These are phyloP conservation scores for Haplographium delicatum DNA, from an alignment of 495 filamentous ascomycete genomes.

Conservation along the genomic window DNA sequence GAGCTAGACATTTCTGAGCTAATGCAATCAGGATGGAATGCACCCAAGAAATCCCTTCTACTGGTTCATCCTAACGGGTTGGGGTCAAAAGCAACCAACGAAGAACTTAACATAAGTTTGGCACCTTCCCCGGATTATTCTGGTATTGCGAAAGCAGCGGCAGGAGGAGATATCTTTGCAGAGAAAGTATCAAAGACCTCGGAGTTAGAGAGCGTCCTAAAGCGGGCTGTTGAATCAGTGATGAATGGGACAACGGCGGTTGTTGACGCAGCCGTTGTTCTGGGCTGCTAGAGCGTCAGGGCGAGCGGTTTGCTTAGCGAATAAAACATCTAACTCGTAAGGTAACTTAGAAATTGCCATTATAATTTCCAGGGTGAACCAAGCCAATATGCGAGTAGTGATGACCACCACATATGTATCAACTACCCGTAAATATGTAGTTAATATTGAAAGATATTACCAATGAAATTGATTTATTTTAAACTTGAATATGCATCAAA, in stretches of 20 bases:
- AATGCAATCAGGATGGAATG: constrained; percentile 69
- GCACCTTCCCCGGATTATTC: constrained; percentile 81
- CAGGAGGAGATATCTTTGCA: constrained; percentile 67
- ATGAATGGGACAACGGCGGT: constrained; percentile 64
- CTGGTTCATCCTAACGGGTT: constrained; percentile 82
- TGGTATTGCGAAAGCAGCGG: constrained; percentile 86
- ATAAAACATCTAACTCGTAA: too few species aligned
- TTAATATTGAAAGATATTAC: too few species aligned
- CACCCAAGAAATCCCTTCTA: constrained; percentile 67
- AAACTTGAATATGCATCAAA: too few species aligned
- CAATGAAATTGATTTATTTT: too few species aligned
- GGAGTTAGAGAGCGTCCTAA: constrained; percentile 56
- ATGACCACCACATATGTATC: too few species aligned
- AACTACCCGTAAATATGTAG: too few species aligned
- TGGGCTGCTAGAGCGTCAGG: constrained; percentile 14
- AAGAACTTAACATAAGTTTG: constrained; percentile 88
- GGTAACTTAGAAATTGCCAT: too few species aligned
- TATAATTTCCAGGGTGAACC: too few species aligned
- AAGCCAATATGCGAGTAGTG: too few species aligned
- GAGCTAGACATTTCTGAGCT: background rate
- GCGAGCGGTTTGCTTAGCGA: too few species aligned
- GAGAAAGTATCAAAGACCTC: constrained; percentile 55
- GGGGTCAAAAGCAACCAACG: constrained; percentile 70
- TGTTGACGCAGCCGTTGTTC: constrained; percentile 24
- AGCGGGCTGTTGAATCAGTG: constrained; percentile 63